Percentiles rank a stretch among this genome's conserved stretches.
These are phyloP conservation scores for Ceratobasidium sp. DNA, from an alignment of 1,284 basidiomycete genomes.

Conservation along the genomic window DNA sequence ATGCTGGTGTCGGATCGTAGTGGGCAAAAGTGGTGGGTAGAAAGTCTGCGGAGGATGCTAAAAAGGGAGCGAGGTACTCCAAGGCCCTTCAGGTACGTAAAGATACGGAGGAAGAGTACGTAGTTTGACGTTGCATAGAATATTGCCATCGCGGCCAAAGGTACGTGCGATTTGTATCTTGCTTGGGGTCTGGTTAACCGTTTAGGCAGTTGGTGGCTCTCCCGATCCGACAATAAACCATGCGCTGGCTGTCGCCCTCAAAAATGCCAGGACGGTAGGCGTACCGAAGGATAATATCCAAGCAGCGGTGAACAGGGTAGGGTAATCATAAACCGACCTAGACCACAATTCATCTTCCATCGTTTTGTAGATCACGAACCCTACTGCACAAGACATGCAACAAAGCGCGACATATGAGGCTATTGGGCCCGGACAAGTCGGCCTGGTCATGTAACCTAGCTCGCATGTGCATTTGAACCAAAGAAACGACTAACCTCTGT, in stretches of 20 bases:
- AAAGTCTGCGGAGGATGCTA: constrained; percentile 30
- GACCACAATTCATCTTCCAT: background rate
- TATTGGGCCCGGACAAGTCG: constrained; percentile 43
- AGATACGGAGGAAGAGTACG: background rate
- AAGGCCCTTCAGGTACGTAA: constrained; percentile 29
- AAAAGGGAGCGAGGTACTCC: constrained; percentile 33
- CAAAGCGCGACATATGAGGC: constrained; percentile 43
- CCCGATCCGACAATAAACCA: constrained; percentile 41
- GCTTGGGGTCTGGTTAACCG: background rate
- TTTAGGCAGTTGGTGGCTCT: constrained; percentile 35
- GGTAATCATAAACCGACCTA: background rate
- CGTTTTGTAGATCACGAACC: constrained; percentile 38
- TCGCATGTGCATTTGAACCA: background rate
- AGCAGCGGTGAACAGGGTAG: constrained; percentile 28
- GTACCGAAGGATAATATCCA: constrained; percentile 46
- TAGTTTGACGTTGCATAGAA: constrained; percentile 18
- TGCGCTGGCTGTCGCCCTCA: constrained; percentile 39
- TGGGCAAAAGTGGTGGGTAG: constrained; percentile 35
- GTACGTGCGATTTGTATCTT: background rate
- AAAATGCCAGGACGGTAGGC: constrained; percentile 31
- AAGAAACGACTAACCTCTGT: background rate
- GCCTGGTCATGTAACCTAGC: constrained; percentile 42
- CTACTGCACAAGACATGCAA: constrained; percentile 21
- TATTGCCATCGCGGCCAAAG: constrained; percentile 43
- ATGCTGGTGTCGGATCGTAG: background rate